phyloP scores from a whole-genome alignment of 225 moss, liverwort and hornwort genomes.

The Ulota crispa region DNA sequence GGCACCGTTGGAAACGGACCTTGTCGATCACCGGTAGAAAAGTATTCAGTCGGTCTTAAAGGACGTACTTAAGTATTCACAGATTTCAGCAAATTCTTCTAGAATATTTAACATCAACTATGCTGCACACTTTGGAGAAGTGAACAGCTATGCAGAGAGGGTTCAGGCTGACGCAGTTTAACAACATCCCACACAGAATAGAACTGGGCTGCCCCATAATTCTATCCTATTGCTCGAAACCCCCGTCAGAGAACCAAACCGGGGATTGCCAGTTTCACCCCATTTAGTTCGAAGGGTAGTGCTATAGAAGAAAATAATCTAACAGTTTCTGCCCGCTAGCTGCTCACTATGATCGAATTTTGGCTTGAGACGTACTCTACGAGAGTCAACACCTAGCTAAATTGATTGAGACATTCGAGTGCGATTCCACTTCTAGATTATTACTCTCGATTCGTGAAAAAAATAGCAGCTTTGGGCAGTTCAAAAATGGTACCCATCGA shows the following conservation, averaged over 20 bases:
- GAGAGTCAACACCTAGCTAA: not conserved
- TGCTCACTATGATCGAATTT: not conserved
- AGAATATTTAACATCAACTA: not conserved
- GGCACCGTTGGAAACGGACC: not conserved
- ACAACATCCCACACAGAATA: not conserved
- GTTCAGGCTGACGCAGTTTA: conserved; percentile 7
- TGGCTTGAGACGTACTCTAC: no score
- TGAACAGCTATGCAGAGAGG: conserved; percentile 17
- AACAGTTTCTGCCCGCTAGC: not conserved
- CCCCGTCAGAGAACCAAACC: conserved; percentile 34
- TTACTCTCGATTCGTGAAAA: not conserved
- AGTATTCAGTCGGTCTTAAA: not conserved
- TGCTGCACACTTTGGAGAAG: not conserved
- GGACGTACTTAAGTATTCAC: not conserved
- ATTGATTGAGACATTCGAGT: not conserved
- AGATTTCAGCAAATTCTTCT: not conserved
- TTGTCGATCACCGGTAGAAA: not conserved
- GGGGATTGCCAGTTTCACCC: conserved; percentile 34
- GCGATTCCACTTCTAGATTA: not conserved
- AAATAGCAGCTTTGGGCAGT: not conserved
- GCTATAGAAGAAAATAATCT: not conserved
- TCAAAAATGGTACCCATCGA: conserved; percentile 1
- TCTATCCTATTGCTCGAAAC: conserved; percentile 28
- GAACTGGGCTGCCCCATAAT: conserved; percentile 1
- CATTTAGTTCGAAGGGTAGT: not conserved